Base-by-base conservation (phyloP, 164 flowering plant species). In the Macadamia tetraphylla region DNA sequence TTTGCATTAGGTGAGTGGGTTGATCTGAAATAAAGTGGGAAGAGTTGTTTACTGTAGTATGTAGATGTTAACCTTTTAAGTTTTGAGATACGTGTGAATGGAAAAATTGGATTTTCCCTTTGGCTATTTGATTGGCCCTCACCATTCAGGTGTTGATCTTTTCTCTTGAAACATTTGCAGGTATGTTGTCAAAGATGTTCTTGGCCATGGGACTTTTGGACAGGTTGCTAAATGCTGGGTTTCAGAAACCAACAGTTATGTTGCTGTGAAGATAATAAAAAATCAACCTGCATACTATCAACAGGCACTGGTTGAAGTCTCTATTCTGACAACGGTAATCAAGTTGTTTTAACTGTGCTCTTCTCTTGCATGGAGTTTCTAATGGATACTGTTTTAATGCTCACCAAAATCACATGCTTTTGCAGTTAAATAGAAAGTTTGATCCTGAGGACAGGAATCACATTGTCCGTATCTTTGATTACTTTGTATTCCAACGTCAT, bases 141-240 rank as follows among this genome's bases (percentile, higher is more conserved):
- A 14, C 51, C 40, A 66, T 29, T 29, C 48, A 31, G 17, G 18
- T 17, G 48, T 35, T 55, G n/a, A 52, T 30, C 42, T 57, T 51
- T 9, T 7, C 49, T 71, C 32, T 61, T 65, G 61, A 46, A 31
- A 7, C 56, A 30, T 60, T 6, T 60, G 51, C 78, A 95, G 99
- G 78, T 95, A 95, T 61, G 67, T 92, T 74, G 94, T 95, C 70
- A 92, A 91, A 80, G 99, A 95, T 76, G 75, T 92, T 61, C 96
- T 95, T 81, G 99, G 99, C 44, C 99, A 92, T 63, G 99, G 99
- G 67, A 92, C 99, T 43, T 95, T 95, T 84, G 99, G 99, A 64
- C 99, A 92, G 83, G 99, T 95, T 76, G 99, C 94, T 9, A 95
- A 93, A 82, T 95, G 98, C 80, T 91, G 86, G 97, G 84, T 85